These are phyloP conservation scores for Backusella tuberculispora DNA, from an alignment of 192 early-diverging fungal genomes.

Conservation along the genomic window DNA sequence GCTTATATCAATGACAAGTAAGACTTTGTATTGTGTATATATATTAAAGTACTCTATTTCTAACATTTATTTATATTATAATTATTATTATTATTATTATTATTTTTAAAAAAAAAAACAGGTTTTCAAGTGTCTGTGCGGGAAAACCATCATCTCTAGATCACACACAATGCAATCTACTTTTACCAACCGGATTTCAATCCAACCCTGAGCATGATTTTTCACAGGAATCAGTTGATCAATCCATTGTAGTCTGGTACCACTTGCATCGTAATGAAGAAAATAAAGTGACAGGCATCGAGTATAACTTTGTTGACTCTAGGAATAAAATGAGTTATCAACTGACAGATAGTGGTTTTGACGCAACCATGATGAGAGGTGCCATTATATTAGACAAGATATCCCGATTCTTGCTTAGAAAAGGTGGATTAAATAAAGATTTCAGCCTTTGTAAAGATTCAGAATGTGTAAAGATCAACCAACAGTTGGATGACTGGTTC, in stretches of 20 bases:
- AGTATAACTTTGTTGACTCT: background rate
- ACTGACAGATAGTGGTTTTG: background rate
- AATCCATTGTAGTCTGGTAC: background rate
- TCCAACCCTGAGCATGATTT: background rate
- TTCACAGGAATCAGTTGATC: background rate
- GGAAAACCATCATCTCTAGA: constrained; percentile 54
- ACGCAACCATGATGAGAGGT: background rate
- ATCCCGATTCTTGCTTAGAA: constrained; percentile 47
- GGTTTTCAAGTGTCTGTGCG: constrained; percentile 39
- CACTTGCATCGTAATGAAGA: background rate
- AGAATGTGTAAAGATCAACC: constrained; percentile 49
- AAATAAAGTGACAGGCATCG: background rate
- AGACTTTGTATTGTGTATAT: no score
- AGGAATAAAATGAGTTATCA: background rate
- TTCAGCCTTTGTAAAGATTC: constrained; percentile 44
- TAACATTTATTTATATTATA: no score
- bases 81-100: no score
- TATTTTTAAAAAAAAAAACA: no score
- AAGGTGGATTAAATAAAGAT: constrained; percentile 33
- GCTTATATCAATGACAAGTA: constrained; percentile 48
- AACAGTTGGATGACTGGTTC: constrained; percentile 45
- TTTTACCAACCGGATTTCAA: constrained; percentile 43
- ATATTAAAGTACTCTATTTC: no score
- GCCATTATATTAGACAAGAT: constrained; percentile 47
- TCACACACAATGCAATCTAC: constrained; percentile 52